Conservation (phyloP, 331 rosid genomes). For the Cydonia oblonga region DNA sequence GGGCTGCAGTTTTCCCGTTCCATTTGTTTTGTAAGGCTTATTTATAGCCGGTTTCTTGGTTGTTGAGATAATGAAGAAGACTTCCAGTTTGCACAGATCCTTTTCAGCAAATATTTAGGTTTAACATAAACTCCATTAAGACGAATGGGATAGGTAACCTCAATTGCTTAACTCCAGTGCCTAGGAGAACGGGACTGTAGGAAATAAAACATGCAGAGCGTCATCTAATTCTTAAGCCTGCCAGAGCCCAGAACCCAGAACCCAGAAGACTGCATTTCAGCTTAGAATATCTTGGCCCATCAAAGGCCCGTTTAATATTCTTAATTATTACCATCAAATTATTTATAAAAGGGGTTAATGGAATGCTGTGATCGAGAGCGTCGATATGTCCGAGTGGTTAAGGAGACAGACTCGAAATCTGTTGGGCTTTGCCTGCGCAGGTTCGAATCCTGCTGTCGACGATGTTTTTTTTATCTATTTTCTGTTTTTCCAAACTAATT, state of each 20-base stretch:
- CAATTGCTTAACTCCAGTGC: too few relatives aligned
- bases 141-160: too few relatives aligned
- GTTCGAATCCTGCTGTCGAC: constrained; percentile 72
- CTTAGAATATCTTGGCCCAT: background rate
- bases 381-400: constrained; percentile 72
- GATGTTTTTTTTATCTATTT: too few relatives aligned
- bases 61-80: too few relatives aligned
- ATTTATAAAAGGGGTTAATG: rapidly evolving
- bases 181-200: background rate
- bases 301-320: background rate
- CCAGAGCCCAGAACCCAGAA: background rate
- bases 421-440: constrained; percentile 81
- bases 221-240: background rate
- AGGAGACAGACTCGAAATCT: constrained; percentile 68
- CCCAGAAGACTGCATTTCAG: background rate
- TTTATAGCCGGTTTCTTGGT: too few relatives aligned
- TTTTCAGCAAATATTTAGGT: too few relatives aligned
- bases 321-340: too few relatives aligned
- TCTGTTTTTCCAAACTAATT: too few relatives aligned
- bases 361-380: rapidly evolving
- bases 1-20: too few relatives aligned
- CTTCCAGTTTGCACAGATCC: too few relatives aligned
- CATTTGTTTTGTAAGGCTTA: too few relatives aligned
- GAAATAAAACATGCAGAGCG: background rate
- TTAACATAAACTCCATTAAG: too few relatives aligned